phyloP scores from a whole-genome alignment of 345 rosid species.

The Eucalyptus curtisii region DNA sequence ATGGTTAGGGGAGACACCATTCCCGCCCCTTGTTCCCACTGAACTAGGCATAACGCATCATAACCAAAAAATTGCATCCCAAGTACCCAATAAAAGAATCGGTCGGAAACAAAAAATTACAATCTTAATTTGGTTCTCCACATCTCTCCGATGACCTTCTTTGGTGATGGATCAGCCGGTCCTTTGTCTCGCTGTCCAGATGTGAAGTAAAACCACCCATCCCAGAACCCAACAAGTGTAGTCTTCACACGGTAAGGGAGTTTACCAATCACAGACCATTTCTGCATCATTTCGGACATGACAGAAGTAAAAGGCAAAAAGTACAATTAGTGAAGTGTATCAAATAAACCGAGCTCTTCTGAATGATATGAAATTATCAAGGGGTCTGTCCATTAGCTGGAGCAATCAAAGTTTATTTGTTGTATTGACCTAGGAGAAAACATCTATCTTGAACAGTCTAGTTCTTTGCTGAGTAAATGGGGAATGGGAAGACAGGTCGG shows the following conservation, averaged over 20 bases:
- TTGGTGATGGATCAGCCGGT: constrained; percentile 69
- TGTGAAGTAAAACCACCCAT: constrained; percentile 81
- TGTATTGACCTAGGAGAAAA: not conserved
- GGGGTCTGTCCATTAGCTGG: not conserved
- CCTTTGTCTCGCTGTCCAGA: constrained; percentile 98
- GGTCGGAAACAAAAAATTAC: not conserved
- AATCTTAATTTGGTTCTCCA: constrained; percentile 84
- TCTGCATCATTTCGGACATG: constrained; percentile 19
- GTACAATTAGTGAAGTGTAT: not conserved
- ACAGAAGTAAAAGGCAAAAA: not conserved
- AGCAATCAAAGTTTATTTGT: not conserved
- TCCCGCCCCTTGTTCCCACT: not conserved
- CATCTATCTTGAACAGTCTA: not conserved
- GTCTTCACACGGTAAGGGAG: constrained; percentile 96
- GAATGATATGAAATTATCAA: not conserved
- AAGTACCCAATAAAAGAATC: not conserved
- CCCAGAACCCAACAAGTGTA: constrained; percentile 72
- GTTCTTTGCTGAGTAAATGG: not conserved
- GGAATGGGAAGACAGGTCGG: not conserved
- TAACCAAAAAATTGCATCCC: not conserved
- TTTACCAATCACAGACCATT: constrained; percentile 82
- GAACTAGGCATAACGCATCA: not conserved
- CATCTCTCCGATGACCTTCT: constrained; percentile 75
- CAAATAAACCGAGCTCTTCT: not conserved
- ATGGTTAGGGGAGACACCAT: not conserved